Evolutionary conservation across 345 rosid genomes (phyloP).

Genomic region (Ceriops decandra): DNA sequence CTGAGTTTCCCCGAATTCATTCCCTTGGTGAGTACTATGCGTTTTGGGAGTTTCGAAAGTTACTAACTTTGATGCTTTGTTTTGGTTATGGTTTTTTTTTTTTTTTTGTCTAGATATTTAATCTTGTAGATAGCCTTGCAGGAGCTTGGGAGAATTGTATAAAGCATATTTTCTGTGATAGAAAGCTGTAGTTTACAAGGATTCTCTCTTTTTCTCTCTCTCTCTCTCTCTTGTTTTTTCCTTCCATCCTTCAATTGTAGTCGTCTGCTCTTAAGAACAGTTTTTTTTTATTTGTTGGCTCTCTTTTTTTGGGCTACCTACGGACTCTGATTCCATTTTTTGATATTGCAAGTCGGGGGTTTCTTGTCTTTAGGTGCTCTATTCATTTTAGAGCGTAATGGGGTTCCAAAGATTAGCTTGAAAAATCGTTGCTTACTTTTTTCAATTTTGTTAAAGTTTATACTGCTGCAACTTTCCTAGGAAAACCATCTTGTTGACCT

Average conservation of each 20-base stretch:
- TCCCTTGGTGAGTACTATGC: slow-evolving; percentile 27
- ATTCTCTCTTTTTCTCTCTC: too few relatives aligned
- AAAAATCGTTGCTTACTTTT: too few relatives aligned
- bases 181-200: too few relatives aligned
- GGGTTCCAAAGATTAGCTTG: background rate
- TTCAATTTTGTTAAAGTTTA: background rate
- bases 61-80: slow-evolving; percentile 10
- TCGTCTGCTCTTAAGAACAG: background rate
- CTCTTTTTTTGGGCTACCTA: background rate
- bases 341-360: background rate
- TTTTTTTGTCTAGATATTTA: slow-evolving; percentile 1
- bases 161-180: slow-evolving; percentile 2
- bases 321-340: slow-evolving; percentile 6
- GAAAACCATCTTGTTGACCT: slow-evolving; percentile 8
- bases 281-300: too few relatives aligned
- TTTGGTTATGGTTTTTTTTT: slow-evolving; percentile 1
- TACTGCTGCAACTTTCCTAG: background rate
- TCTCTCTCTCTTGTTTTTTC: background rate
- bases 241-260: background rate
- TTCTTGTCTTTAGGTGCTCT: background rate
- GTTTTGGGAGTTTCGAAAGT: slow-evolving; percentile 23
- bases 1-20: slow-evolving; percentile 11
- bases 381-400: background rate
- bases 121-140: slow-evolving; percentile 8
- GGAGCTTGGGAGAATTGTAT: background rate